Evolutionary conservation across 2,329 filamentous ascomycete species (phyloP), one percentile per base, ranked within the genome.

Genomic region (Colletotrichum simmondsii): DNA sequence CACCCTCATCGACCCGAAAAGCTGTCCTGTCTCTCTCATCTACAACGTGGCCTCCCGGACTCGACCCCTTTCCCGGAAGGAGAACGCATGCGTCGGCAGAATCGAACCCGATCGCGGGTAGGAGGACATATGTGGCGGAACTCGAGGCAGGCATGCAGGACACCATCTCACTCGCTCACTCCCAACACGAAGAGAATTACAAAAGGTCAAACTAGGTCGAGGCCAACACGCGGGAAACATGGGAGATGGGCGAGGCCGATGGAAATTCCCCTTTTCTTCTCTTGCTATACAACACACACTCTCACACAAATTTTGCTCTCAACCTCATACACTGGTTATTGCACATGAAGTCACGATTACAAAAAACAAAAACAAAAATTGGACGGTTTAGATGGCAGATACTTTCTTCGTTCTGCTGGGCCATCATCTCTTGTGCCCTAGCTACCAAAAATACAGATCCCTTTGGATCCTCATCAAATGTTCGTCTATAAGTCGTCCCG

Each of bases 301-400:
- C 52, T 6, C 60, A 14, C 42, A n/a, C n/a, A n/a, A 8, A 14
- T 24, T 64, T 64, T 60, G 42, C 59, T 49, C 26, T 19, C 12
- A 49, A 56, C 56, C 63, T 61, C 22, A 28, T 54, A 66, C 28
- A 54, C 24, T 30, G 58, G 59, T 66, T 60, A 61, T 70, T 35
- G 65, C 59, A 70, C 35, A 70, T 37, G 66, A 72, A 70, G 65
- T 69, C 58, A 69, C 59, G 54, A 69, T 59, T 49, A 49, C 42
- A 49, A 59, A 35, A 32, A 32, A 30, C 30, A 11, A 32, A 46
- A 46, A 54, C 49, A 64, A 69, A 72, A 52, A 22, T 59, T 63
- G 59, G 65, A 59, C 8, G 65, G 53, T 32, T 26, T 63, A 65
- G 66, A 64, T 64, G 10, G 66, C 60, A 69, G 46, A 59, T 70